Percentiles rank a stretch among this genome's conserved stretches.
phyloP scores from a whole-genome alignment of 352 stramenopile genomes.

The Peronosclerospora sorghi region DNA sequence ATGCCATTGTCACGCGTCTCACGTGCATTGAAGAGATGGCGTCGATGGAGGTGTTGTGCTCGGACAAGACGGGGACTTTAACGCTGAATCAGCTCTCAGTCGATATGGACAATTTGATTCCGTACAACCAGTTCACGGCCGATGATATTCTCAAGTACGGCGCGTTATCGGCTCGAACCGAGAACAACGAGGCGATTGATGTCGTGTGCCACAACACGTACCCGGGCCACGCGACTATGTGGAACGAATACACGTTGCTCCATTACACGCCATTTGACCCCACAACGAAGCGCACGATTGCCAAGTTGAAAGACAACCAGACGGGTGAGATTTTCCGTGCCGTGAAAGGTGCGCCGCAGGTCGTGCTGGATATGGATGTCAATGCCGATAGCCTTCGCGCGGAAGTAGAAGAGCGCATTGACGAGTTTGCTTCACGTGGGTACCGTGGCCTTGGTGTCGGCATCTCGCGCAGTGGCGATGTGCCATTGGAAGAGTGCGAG shows the following conservation, averaged over 20 bases:
- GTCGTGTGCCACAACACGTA: conserved; percentile 67
- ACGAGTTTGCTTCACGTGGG: conserved; percentile 65
- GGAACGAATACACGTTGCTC: conserved; percentile 61
- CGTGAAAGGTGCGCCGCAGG: conserved; percentile 87
- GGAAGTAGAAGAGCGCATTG: conserved; percentile 70
- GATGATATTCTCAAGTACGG: conserved; percentile 52
- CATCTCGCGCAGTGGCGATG: conserved; percentile 44
- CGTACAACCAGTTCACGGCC: conserved; percentile 50
- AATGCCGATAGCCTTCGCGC: conserved; percentile 41
- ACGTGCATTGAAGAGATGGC: conserved; percentile 90
- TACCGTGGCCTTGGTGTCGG: conserved; percentile 61
- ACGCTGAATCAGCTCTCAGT: conserved; percentile 95
- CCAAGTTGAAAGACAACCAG: conserved; percentile 71
- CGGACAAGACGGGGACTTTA: no score
- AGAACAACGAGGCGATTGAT: conserved; percentile 75
- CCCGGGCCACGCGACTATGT: conserved; percentile 72
- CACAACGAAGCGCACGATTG: conserved; percentile 87
- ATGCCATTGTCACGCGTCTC: conserved; percentile 87
- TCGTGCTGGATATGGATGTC: conserved; percentile 79
- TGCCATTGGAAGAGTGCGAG: conserved; percentile 61
- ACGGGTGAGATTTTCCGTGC: conserved; percentile 82
- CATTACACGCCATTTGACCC: conserved; percentile 81
- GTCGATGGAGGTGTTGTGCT: conserved; percentile 88
- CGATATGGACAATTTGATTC: conserved; percentile 74
- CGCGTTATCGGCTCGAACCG: conserved; percentile 48